Conservation (phyloP, 352 stramenopile genomes). For the Pythium guiyangense region DNA sequence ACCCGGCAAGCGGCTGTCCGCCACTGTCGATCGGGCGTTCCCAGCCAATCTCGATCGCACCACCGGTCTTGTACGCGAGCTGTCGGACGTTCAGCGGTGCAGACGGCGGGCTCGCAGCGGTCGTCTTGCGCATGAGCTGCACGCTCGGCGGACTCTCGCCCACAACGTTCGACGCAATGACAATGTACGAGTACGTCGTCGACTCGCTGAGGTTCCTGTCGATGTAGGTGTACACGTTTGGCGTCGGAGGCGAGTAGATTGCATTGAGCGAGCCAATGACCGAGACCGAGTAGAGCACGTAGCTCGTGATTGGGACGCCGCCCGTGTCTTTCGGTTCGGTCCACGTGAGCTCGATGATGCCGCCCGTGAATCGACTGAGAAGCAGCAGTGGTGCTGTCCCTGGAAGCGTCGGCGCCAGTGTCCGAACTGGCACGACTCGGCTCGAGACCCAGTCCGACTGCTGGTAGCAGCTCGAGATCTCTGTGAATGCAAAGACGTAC, state of each 20-base stretch:
- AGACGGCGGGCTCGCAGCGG: conserved; percentile 36
- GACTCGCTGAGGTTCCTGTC: conserved; percentile 44
- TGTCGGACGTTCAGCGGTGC: conserved; percentile 38
- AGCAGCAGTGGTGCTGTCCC: conserved; percentile 19
- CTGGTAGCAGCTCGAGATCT: conserved; percentile 31
- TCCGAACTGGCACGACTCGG: conserved; percentile 6
- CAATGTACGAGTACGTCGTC: conserved; percentile 45
- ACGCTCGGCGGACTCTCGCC: conserved; percentile 35
- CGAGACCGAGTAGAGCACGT: conserved; percentile 22
- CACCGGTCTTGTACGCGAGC: conserved; percentile 37
- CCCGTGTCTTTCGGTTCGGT: conserved; percentile 23
- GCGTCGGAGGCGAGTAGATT: conserved; percentile 21
- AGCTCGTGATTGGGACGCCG: conserved; percentile 25
- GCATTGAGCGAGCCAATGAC: conserved; percentile 7
- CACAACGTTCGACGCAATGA: conserved; percentile 29
- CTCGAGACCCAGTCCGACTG: conserved; percentile 16
- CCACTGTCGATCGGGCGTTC: conserved; percentile 46
- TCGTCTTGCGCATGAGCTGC: conserved; percentile 26
- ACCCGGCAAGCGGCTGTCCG: conserved; percentile 35
- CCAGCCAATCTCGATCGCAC: conserved; percentile 55
- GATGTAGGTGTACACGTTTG: conserved; percentile 21
- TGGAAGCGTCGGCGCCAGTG: conserved; percentile 18
- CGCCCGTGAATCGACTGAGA: conserved; percentile 23
- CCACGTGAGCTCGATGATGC: conserved; percentile 34
- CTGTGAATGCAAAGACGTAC: conserved; percentile 29